Percentiles rank a stretch among this genome's conserved stretches.
Conservation (phyloP, 2,329 filamentous ascomycete species). For the Pseudocercospora macadamiae region DNA sequence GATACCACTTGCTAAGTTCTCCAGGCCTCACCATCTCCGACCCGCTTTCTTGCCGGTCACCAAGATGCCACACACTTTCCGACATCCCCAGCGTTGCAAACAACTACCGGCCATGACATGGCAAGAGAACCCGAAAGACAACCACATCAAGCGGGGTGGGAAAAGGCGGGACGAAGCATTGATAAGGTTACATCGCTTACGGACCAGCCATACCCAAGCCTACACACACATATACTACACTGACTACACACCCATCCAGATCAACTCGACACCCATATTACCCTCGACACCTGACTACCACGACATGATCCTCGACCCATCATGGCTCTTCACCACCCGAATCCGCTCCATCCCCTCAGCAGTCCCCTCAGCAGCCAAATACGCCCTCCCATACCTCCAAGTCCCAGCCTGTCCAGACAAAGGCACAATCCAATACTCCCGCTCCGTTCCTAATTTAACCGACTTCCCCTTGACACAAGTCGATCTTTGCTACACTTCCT, state of each 20-base stretch:
- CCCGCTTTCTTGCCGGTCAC: background rate
- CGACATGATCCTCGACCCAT: background rate
- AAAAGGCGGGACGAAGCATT: background rate
- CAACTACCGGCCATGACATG: too few species aligned
- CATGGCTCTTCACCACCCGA: background rate
- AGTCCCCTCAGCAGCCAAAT: background rate
- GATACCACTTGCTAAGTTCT: too few species aligned
- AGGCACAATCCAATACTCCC: slow-evolving; percentile 18
- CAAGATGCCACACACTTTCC: background rate
- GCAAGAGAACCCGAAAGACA: too few species aligned
- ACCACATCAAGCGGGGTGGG: too few species aligned
- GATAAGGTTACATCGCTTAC: slow-evolving; percentile 4
- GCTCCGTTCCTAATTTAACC: slow-evolving; percentile 11
- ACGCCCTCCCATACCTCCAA: slow-evolving; percentile 9
- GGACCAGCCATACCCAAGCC: background rate
- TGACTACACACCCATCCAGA: background rate
- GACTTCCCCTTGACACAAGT: slow-evolving; percentile 20
- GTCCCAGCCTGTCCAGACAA: slow-evolving; percentile 19
- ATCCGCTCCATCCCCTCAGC: too few species aligned
- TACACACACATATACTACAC: background rate
- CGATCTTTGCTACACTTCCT: slow-evolving; percentile 19
- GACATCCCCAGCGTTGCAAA: too few species aligned
- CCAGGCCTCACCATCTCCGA: too few species aligned
- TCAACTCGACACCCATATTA: background rate
- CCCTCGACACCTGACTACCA: background rate